These are phyloP conservation scores for Sanguinoderma infundibulare DNA, from an alignment of 1,284 basidiomycete genomes.

Conservation along the genomic window DNA sequence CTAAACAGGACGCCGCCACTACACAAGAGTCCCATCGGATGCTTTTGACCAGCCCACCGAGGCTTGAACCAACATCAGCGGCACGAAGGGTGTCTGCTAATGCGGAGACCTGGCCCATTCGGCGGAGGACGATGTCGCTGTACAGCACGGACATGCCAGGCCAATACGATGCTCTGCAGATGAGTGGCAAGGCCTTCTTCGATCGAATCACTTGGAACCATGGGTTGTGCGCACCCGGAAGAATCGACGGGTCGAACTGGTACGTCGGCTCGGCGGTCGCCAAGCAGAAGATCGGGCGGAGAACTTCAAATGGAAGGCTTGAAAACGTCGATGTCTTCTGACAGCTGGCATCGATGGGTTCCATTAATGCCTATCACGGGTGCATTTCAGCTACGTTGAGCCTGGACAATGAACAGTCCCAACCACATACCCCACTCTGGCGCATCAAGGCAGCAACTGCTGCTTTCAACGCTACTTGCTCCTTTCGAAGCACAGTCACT, in stretches of 20 bases:
- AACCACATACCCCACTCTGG: not conserved
- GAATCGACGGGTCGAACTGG: not conserved
- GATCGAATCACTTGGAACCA: not conserved
- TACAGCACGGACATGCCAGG: constrained; percentile 1
- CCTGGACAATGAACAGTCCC: not conserved
- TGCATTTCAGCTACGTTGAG: not conserved
- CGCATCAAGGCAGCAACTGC: not conserved
- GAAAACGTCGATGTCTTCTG: not conserved
- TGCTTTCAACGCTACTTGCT: not conserved
- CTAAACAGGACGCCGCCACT: not conserved
- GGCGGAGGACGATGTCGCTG: constrained; percentile 2
- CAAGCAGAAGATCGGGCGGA: not conserved
- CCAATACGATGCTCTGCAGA: constrained; percentile 2
- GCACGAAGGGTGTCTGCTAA: not conserved
- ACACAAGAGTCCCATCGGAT: constrained; percentile 1
- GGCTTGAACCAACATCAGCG: not conserved
- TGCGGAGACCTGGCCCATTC: constrained; percentile 9
- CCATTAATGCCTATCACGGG: not conserved
- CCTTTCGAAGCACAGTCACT: not conserved
- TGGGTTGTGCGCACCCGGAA: not conserved
- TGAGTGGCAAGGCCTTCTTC: constrained; percentile 1
- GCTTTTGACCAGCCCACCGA: not conserved
- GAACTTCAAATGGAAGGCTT: not conserved
- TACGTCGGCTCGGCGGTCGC: not conserved
- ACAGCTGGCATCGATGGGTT: not conserved